Conservation (phyloP, 495 filamentous ascomycete genomes). For the Tuber indicum region DNA sequence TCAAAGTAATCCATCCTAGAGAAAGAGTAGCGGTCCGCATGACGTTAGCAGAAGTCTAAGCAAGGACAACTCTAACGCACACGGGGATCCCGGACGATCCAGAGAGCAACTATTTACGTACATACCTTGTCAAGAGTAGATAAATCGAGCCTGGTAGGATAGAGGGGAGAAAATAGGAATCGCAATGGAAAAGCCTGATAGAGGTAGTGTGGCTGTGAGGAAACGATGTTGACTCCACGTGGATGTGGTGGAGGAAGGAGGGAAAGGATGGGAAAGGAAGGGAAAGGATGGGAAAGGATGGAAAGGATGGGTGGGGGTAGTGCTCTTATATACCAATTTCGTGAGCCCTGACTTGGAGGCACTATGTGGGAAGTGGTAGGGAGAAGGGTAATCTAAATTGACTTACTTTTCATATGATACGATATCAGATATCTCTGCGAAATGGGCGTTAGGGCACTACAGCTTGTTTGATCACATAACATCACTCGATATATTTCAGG, state of each 20-base stretch:
- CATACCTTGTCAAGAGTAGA: neutral
- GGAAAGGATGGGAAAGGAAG: neutral
- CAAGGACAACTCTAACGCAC: neutral
- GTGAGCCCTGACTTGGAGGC: neutral
- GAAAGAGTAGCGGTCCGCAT: neutral
- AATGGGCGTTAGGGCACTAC: neutral
- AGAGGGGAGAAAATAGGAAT: neutral
- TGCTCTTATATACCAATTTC: neutral
- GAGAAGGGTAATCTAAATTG: neutral
- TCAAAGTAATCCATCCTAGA: too few relatives aligned
- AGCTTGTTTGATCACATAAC: neutral
- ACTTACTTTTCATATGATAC: neutral
- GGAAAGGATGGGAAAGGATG: neutral
- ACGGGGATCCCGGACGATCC: neutral
- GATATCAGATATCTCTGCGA: neutral
- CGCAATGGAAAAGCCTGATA: neutral
- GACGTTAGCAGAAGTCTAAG: neutral
- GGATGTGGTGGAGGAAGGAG: neutral
- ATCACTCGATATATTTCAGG: neutral
- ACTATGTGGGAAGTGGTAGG: neutral
- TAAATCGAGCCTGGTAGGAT: neutral
- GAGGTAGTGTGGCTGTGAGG: neutral
- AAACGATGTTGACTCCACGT: neutral
- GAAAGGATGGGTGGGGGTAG: neutral
- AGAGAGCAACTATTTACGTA: neutral